These are phyloP conservation scores for Caloboletus firmus DNA, from an alignment of 1,284 basidiomycete genomes.

Conservation along the genomic window DNA sequence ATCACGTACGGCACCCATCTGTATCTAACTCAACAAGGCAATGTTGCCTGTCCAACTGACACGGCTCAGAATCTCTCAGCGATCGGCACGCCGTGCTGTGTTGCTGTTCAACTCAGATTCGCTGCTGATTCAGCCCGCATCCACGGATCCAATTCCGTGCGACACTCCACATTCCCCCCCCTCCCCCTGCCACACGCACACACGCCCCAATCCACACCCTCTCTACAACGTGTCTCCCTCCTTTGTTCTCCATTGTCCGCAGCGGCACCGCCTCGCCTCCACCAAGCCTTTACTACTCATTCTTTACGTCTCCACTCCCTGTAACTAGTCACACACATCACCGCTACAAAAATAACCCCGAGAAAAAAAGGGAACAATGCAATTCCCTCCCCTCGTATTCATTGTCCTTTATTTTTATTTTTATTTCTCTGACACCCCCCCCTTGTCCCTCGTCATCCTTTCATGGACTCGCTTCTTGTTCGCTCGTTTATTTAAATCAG, in stretches of 20 bases:
- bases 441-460: too few species aligned
- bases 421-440: neutral
- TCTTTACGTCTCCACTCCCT: conserved; percentile 23
- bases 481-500: too few species aligned
- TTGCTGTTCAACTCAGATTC: conserved; percentile 21
- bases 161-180: neutral
- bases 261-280: conserved; percentile 32
- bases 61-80: conserved; percentile 25
- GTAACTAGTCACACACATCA: conserved; percentile 10
- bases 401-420: too few species aligned
- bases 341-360: conserved; percentile 3
- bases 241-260: conserved; percentile 17
- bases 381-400: neutral
- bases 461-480: too few species aligned
- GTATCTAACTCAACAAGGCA: conserved; percentile 33
- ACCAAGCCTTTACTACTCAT: conserved; percentile 9
- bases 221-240: conserved; percentile 19
- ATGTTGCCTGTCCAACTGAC: conserved; percentile 37
- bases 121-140: conserved; percentile 27
- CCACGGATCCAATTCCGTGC: conserved; percentile 15
- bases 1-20: conserved; percentile 36
- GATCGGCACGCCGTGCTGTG: conserved; percentile 36
- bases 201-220: conserved; percentile 6
- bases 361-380: conserved; percentile 8
- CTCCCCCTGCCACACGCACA: conserved; percentile 4